Conservation (phyloP, 257 asterid genomes). For the Datura wrightii region DNA sequence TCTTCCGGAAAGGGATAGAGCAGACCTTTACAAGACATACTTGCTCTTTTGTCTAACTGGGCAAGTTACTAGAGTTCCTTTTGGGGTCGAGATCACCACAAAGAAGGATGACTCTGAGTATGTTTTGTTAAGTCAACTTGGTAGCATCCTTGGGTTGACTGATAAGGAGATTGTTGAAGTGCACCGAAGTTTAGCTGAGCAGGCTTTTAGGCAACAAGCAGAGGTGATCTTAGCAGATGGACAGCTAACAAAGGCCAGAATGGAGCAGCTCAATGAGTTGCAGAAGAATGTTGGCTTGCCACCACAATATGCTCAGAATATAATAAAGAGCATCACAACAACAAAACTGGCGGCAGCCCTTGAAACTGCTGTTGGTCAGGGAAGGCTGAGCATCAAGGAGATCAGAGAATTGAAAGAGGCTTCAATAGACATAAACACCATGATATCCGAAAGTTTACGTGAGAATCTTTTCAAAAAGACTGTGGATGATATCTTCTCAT, state of each 20-base stretch:
- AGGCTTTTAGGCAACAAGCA: slow-evolving; percentile 87
- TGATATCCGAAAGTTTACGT: slow-evolving; percentile 81
- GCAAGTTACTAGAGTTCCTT: slow-evolving; percentile 75
- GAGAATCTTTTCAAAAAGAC: slow-evolving; percentile 85
- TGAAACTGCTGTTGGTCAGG: slow-evolving; percentile 87
- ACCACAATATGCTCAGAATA: slow-evolving; percentile 75
- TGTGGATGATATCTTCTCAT: slow-evolving; percentile 73
- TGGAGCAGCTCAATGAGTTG: slow-evolving; percentile 77
- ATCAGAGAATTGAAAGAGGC: slow-evolving; percentile 82
- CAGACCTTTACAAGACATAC: slow-evolving; percentile 91
- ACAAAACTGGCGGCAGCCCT: slow-evolving; percentile 88
- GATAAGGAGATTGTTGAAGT: slow-evolving; percentile 81
- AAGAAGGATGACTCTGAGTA: slow-evolving; percentile 90
- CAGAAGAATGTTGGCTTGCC: slow-evolving; percentile 90
- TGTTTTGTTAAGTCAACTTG: slow-evolving; percentile 72
- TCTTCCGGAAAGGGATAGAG: slow-evolving; percentile 83
- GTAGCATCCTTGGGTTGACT: slow-evolving; percentile 80
- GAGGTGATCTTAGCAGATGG: slow-evolving; percentile 97
- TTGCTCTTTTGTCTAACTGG: slow-evolving; percentile 85
- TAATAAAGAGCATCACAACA: slow-evolving; percentile 74
- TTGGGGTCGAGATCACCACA: slow-evolving; percentile 75
- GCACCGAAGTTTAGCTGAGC: slow-evolving; percentile 88
- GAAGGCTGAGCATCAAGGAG: slow-evolving; percentile 91
- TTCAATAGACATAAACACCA: slow-evolving; percentile 75
- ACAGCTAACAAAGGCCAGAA: slow-evolving; percentile 73